phyloP scores from a whole-genome alignment of 2,329 filamentous ascomycete species.

The Diaporthe sp. region DNA sequence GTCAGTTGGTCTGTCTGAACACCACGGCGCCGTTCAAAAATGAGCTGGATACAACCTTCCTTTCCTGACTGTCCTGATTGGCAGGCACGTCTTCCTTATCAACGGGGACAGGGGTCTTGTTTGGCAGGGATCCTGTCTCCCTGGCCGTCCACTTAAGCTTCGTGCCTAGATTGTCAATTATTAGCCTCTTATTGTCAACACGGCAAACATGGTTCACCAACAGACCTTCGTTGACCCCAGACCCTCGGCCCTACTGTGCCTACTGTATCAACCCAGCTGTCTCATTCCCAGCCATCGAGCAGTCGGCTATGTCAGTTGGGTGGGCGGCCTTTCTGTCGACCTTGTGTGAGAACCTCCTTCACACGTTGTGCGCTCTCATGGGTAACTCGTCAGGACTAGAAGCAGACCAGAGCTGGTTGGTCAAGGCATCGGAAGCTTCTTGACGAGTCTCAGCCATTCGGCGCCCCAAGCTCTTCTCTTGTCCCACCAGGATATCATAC shows the following conservation, averaged over 20 bases:
- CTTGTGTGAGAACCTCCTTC: no score
- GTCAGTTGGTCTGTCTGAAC: background rate
- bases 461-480: no score
- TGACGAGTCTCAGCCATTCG: background rate
- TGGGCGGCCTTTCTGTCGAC: background rate
- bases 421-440: background rate
- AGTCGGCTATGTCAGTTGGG: background rate
- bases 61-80: conserved; percentile 18
- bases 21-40: background rate
- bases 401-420: background rate
- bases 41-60: conserved; percentile 12
- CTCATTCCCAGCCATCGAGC: background rate
- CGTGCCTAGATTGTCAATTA: conserved; percentile 16
- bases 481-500: background rate
- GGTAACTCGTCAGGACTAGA: background rate
- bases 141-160: background rate
- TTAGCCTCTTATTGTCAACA: background rate
- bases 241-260: background rate
- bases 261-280: background rate
- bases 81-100: background rate
- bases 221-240: background rate
- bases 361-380: background rate
- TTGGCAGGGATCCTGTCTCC: background rate
- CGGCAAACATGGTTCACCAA: background rate
- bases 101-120: background rate